phyloP scores from a whole-genome alignment of 768 basidiomycete genomes.

The Suillus discolor region DNA sequence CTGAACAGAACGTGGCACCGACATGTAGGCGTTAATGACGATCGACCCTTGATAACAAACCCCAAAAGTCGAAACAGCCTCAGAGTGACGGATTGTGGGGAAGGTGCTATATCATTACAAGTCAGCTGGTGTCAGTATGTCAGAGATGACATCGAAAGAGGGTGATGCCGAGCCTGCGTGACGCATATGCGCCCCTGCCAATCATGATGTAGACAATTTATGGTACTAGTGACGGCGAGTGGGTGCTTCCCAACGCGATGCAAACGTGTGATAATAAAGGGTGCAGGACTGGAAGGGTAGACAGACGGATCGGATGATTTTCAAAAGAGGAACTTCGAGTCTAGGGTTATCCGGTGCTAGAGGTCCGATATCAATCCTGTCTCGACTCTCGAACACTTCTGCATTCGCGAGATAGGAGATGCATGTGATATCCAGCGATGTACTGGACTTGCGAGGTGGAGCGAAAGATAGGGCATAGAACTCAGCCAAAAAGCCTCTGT shows the following conservation, averaged over 20 bases:
- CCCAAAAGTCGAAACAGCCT: background rate
- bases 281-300: background rate
- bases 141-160: background rate
- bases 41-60: constrained; percentile 11
- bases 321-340: background rate
- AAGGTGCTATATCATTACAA: background rate
- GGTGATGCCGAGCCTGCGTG: background rate
- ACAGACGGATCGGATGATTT: background rate
- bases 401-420: background rate
- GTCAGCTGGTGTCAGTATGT: background rate
- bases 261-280: constrained; percentile 8
- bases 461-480: background rate
- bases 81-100: constrained; percentile 3
- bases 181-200: background rate
- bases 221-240: background rate
- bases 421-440: background rate
- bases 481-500: background rate
- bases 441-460: background rate
- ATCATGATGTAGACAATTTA: background rate
- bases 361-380: background rate
- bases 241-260: background rate
- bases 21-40: background rate
- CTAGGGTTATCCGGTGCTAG: background rate
- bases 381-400: background rate
- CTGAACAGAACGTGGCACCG: background rate